These are phyloP conservation scores for Solanum dulcamara DNA, from an alignment of 257 asterid species.

Conservation along the genomic window DNA sequence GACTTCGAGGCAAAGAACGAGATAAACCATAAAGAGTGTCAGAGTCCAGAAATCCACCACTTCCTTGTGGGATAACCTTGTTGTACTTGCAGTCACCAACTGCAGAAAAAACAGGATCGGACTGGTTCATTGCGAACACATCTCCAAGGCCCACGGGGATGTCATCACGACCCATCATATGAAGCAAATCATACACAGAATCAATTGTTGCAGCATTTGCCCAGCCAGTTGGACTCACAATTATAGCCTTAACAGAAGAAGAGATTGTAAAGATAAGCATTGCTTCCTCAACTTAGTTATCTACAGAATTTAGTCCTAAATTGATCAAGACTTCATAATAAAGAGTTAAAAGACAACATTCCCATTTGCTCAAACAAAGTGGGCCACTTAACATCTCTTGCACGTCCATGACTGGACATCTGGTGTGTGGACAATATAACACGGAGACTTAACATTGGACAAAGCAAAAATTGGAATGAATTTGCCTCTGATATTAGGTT, in stretches of 20 bases:
- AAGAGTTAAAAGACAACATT: not conserved
- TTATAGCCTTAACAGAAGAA: constrained; percentile 38
- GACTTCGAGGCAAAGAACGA: constrained; percentile 70
- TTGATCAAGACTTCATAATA: not conserved
- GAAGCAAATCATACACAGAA: constrained; percentile 61
- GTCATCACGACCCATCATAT: constrained; percentile 96
- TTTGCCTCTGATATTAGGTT: not conserved
- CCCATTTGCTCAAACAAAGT: not conserved
- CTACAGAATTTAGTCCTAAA: not conserved
- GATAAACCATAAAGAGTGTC: constrained; percentile 77
- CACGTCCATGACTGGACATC: not conserved
- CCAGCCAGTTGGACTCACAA: constrained; percentile 87
- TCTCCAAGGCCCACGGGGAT: constrained; percentile 76
- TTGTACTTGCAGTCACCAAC: constrained; percentile 73
- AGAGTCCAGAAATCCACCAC: constrained; percentile 78
- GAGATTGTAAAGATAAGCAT: not conserved
- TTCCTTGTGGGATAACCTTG: constrained; percentile 69
- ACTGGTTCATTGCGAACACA: constrained; percentile 47
- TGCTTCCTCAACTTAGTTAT: not conserved
- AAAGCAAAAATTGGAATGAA: not conserved
- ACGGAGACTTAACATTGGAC: not conserved
- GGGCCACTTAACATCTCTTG: not conserved
- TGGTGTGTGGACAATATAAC: not conserved
- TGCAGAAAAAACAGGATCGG: constrained; percentile 29
- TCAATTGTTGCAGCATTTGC: constrained; percentile 84